These are phyloP conservation scores for Entoloma clypeatum DNA, from an alignment of 1,284 basidiomycete species.

Conservation along the genomic window DNA sequence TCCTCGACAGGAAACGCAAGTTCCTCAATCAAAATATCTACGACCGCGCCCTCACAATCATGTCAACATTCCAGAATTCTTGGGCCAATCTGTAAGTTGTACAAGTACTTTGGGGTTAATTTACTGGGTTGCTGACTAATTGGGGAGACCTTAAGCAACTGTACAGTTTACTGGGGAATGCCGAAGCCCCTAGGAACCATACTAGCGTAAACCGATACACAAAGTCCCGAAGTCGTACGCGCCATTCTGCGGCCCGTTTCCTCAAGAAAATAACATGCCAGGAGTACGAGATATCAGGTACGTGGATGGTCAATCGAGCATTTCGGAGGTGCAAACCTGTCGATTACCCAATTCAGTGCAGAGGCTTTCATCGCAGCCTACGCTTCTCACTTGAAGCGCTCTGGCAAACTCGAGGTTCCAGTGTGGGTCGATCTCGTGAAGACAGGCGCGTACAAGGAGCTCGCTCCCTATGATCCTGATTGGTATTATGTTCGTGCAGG, in stretches of 20 bases:
- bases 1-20: no score
- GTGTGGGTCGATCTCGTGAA: conserved; percentile 99
- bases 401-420: conserved; percentile 97
- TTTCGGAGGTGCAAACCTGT: conserved; percentile 20
- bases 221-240: conserved; percentile 43
- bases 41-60: no score
- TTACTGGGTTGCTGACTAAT: conserved; percentile 38
- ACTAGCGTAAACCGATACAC: conserved; percentile 32
- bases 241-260: conserved; percentile 38
- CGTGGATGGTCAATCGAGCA: conserved; percentile 20
- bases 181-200: conserved; percentile 33
- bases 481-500: conserved; percentile 99
- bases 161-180: conserved; percentile 39
- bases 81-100: no score
- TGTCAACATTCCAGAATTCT: no score
- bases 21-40: no score
- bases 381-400: conserved; percentile 91
- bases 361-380: conserved; percentile 91
- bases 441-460: conserved; percentile 97
- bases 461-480: conserved; percentile 98
- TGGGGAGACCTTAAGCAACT: conserved; percentile 28
- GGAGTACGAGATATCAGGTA: conserved; percentile 91
- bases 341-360: conserved; percentile 50
- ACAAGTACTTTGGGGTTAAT: no score
- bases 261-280: conserved; percentile 67